These are phyloP conservation scores for Diplodia corticola DNA, from an alignment of 2,329 filamentous ascomycete genomes.

Conservation along the genomic window DNA sequence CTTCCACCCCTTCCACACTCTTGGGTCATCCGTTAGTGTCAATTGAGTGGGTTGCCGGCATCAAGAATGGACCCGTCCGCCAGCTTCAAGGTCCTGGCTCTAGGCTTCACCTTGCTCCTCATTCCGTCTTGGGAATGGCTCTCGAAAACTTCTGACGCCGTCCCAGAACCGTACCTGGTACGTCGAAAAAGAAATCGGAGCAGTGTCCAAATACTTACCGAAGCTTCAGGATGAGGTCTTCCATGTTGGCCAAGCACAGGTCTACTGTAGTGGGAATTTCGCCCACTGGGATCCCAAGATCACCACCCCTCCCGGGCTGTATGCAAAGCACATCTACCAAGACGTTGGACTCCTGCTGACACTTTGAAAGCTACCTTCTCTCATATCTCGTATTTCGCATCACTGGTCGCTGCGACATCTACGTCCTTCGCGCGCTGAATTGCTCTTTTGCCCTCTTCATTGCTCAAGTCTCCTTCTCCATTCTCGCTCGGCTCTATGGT, in stretches of 20 bases:
- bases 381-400: slow-evolving; percentile 41
- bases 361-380: slow-evolving; percentile 41
- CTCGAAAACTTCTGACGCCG: slow-evolving; percentile 47
- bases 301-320: slow-evolving; percentile 87
- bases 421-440: slow-evolving; percentile 43
- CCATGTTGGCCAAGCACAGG: slow-evolving; percentile 87
- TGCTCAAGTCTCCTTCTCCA: slow-evolving; percentile 21
- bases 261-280: slow-evolving; percentile 76
- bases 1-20: background rate
- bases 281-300: slow-evolving; percentile 92
- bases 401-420: slow-evolving; percentile 42
- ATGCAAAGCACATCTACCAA: slow-evolving; percentile 38
- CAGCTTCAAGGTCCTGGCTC: slow-evolving; percentile 19
- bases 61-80: slow-evolving; percentile 16
- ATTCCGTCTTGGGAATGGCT: slow-evolving; percentile 42
- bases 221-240: slow-evolving; percentile 73
- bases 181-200: slow-evolving; percentile 28
- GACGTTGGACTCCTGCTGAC: slow-evolving; percentile 48
- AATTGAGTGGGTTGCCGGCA: background rate
- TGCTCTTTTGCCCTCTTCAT: slow-evolving; percentile 22
- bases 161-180: slow-evolving; percentile 62
- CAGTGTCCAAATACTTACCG: background rate
- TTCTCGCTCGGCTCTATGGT: slow-evolving; percentile 20
- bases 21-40: background rate
- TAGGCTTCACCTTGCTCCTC: slow-evolving; percentile 21